These are phyloP conservation scores for Decorospora gaudefroyi DNA, from an alignment of 2,329 filamentous ascomycete genomes.

Conservation along the genomic window DNA sequence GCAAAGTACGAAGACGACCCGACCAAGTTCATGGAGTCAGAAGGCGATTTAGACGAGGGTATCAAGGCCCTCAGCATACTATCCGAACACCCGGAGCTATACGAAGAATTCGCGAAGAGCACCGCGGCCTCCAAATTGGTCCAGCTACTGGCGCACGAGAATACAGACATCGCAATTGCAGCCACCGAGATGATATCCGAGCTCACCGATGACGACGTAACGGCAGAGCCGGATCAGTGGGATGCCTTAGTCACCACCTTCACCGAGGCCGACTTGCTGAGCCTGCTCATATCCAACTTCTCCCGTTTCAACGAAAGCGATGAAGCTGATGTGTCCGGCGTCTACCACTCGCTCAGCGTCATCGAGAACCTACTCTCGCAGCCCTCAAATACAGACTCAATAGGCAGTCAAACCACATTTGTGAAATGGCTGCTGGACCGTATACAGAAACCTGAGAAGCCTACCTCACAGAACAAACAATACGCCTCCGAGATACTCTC, in stretches of 20 bases:
- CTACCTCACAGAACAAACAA: constrained; percentile 87
- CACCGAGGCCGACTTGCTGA: constrained; percentile 68
- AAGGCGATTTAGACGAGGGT: constrained; percentile 86
- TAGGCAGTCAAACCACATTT: constrained; percentile 70
- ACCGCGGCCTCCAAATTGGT: constrained; percentile 76
- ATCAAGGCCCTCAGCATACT: constrained; percentile 87
- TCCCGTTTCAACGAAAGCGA: constrained; percentile 73
- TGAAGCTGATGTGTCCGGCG: constrained; percentile 76
- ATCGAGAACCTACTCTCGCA: constrained; percentile 85
- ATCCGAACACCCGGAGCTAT: constrained; percentile 82
- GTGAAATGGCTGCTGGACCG: constrained; percentile 78
- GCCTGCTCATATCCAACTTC: constrained; percentile 77
- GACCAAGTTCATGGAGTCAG: constrained; percentile 78
- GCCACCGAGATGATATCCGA: constrained; percentile 88
- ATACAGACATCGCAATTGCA: constrained; percentile 93
- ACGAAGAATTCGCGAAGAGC: constrained; percentile 75
- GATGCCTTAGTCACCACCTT: constrained; percentile 69
- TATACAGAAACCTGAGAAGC: constrained; percentile 69
- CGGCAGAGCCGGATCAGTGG: constrained; percentile 81
- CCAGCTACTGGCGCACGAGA: constrained; percentile 85
- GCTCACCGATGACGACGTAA: constrained; percentile 89
- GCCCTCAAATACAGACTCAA: constrained; percentile 67
- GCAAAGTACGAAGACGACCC: constrained; percentile 82
- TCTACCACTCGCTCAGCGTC: constrained; percentile 82
- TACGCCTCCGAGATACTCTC: constrained; percentile 91